Evolutionary conservation across 495 filamentous ascomycete species (phyloP).

Genomic region (Annulohypoxylon moriforme): DNA sequence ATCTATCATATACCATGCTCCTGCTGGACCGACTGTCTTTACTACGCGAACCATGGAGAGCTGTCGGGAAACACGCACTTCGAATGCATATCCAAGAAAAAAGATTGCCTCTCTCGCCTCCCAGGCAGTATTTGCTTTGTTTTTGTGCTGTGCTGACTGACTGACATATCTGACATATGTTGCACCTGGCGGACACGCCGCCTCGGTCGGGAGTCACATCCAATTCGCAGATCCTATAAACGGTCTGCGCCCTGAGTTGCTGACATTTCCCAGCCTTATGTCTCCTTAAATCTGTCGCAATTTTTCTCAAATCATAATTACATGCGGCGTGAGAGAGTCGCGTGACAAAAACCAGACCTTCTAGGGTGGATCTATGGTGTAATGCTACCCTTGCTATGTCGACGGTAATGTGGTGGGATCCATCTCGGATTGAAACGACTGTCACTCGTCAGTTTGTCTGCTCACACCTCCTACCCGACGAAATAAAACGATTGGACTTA

Average conservation of each 20-base stretch:
- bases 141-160: conserved; percentile 36
- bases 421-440: conserved; percentile 77
- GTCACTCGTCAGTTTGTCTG: conserved; percentile 77
- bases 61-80: conserved; percentile 27
- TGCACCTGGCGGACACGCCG: conserved; percentile 33
- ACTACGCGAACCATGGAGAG: conserved; percentile 30
- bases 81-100: conserved; percentile 30
- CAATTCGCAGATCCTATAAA: conserved; percentile 41
- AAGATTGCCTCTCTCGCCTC: conserved; percentile 25
- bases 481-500: conserved; percentile 73
- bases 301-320: conserved; percentile 23
- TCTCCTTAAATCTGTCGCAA: conserved; percentile 12
- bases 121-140: conserved; percentile 31
- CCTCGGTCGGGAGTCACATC: conserved; percentile 31
- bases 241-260: conserved; percentile 21
- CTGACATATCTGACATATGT: conserved; percentile 35
- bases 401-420: conserved; percentile 78
- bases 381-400: conserved; percentile 45
- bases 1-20: conserved; percentile 39
- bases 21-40: conserved; percentile 15
- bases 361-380: conserved; percentile 42
- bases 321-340: conserved; percentile 26
- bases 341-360: conserved; percentile 30
- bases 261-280: conserved; percentile 28
- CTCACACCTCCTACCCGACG: conserved; percentile 71